Base-by-base conservation (phyloP, 495 filamentous ascomycete genomes). In the Niebla homalea region DNA sequence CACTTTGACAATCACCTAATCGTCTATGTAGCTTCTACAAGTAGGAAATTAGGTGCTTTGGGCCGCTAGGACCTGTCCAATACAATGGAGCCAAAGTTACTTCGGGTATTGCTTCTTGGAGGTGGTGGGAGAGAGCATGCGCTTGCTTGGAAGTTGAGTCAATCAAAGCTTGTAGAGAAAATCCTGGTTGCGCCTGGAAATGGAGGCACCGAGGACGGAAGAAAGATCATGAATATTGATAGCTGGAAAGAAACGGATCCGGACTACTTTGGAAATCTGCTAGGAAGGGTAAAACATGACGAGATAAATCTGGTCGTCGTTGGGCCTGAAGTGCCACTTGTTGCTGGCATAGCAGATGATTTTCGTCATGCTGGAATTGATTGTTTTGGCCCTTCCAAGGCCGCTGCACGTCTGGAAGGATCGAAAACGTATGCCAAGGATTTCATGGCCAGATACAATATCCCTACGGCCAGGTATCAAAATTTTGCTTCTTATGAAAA, bases 361-460 rank as follows among this genome's bases (percentile, higher is more conserved):
- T 96, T 98, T 71, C 71, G 80, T 61, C 74, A 72, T 46, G 73
- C 73, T 73, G 54, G 57, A 25, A 23, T 45, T 11, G 15, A 21
- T 26, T 83, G 80, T 67, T 98, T 94, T 58, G 92, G 92, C 14
- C 92, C 92, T 2, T 83, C 81, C 43, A 80, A 86, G 70, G 77
- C 75, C 36, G 93, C 92, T 36, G 90, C 93, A 25, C 75, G 76
- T 47, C 84, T 98, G 82, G 92, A 98, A 65, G 92, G 92, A 48
- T 89, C 84, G 63, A 97, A 98, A 72, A 84, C 89, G 14, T 97
- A 93, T 68, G 85, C 87, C 26, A 98, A 98, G 66, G 90, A 98
- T 67, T 98, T 98, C 64, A 98, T 98, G 93, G 78, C 85, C 64
- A 78, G 80, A 53, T 80, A 94, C 66, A 72, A 73, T 57, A 95